Base-by-base conservation (phyloP, 306 rosid species). In the Purshia tridentata region DNA sequence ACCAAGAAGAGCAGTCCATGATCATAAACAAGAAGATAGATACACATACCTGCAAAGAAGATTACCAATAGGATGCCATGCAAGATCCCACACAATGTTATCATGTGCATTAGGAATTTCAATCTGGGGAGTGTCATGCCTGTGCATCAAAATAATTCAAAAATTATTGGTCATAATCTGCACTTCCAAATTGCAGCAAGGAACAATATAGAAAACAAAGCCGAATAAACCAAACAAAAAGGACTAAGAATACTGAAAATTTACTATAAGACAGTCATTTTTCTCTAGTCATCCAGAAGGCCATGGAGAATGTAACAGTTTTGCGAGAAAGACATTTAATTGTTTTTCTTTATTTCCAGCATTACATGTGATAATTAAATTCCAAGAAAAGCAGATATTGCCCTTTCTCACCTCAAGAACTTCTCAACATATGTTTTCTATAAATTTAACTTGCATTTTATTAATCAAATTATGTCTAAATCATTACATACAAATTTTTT, bases 61-160 rank as follows among this genome's bases (percentile, higher is more conserved):
- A 82, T 94, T 91, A 72, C 99, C 99, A 64, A 88, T 89, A 73
- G 99, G 99, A 83, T 94, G 99, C 99, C 99, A 94, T 23, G 96
- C 97, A 79, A 94, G 97, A 81, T 94, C 96, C 99, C 97, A 94
- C 65, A 91, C 99, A 79, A 85, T 90, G 77, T 89, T 90, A 74
- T 94, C 99, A 74, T 94, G 99, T 18, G 97, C 97, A 72, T 81
- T 87, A 52, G 83, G 20, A 83, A 94, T 88, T 86, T 94, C 99
- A 78, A 91, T 80, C 84, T 94, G 99, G 4, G 99, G 97, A 56
- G 92, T 88, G 46, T 90, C 99, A 72, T 91, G 99, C 85, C 99
- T 94, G 96, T 52, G 66, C 70, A 81, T 65, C 70, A 78, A 55
- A 74, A 73, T 55, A 74, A 67, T 42, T 67, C 54, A 44, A 46